Evolutionary conservation across 2,329 filamentous ascomycete genomes (phyloP), one percentile per base, ranked within the genome.

Genomic region (Cladosporium colombiae): DNA sequence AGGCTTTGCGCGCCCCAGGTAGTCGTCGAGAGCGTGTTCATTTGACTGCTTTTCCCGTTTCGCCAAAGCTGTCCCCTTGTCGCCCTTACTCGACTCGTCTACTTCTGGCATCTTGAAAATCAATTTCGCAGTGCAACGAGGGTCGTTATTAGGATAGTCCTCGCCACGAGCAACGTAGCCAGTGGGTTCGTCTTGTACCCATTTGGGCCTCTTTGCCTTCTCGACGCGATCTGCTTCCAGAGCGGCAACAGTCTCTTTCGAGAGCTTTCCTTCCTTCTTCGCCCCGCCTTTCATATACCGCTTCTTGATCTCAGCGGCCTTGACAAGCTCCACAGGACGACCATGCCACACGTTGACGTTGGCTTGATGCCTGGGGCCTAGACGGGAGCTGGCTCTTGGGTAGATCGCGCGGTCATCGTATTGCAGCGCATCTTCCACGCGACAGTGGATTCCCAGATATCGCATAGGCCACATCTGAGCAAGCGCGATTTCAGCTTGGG

Each of bases 401-500:
- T 98, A 98, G 70, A 99, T 98, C 2, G 82, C 81, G 69, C 95
- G 89, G 77, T 99, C 95, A 74, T 99, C 95, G 75, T 97, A 96
- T 77, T 99, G 95, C 33, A 99, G 83, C 0, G 92, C 95, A 80
- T 99, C 95, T 78, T 98, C 93, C 0, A 95, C 91, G 70, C 93
- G 91, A 79, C 93, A 97, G 79, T 99, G 95, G 71, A 97, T 93
- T 44, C 95, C 95, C 7, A 99, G 82, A 77, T 99, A 99, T 67
- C 95, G 88, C 81, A 95, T 98, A 2, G 93, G 93, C 95, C 95
- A 99, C 74, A 97, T 86, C 73, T 92, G 95, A 35, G 94, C 93
- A 71, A 97, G 91, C 66, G 95, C 92, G 66, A 94, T 90, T 76
- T 98, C 94, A 74, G 96, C 93, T 65, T 90, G 87, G 0, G 93